Percentiles rank a stretch among this genome's conserved stretches.
phyloP scores from a whole-genome alignment of 176 grass and related monocot species.

The Hordeum marinum region DNA sequence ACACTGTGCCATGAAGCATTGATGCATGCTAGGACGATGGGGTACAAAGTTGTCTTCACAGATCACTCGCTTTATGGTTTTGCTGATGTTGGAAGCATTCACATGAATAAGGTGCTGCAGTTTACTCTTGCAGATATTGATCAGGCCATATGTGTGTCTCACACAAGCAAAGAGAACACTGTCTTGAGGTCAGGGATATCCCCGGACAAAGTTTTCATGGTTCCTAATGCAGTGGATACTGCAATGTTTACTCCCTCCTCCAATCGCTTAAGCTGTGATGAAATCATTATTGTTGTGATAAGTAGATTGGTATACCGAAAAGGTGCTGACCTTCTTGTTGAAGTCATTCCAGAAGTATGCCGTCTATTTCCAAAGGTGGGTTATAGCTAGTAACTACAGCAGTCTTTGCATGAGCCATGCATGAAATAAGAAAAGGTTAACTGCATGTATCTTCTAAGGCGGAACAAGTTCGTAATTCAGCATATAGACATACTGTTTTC shows the following conservation, averaged over 20 bases:
- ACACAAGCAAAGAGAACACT: slow-evolving; percentile 98
- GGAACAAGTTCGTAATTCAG: neutral
- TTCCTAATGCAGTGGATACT: slow-evolving; percentile 97
- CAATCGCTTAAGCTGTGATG: slow-evolving; percentile 53
- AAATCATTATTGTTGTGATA: slow-evolving; percentile 89
- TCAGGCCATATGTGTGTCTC: slow-evolving; percentile 90
- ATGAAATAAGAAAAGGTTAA: neutral
- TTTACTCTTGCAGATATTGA: slow-evolving; percentile 95
- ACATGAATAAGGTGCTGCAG: slow-evolving; percentile 99
- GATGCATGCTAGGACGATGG: slow-evolving; percentile 96
- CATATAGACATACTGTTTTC: slow-evolving; percentile 8
- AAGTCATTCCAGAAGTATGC: slow-evolving; percentile 96
- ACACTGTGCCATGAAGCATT: slow-evolving; percentile 88
- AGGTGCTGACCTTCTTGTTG: slow-evolving; percentile 91
- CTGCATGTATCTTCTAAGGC: neutral
- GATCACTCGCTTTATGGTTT: slow-evolving; percentile 98
- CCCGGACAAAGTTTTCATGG: slow-evolving; percentile 79
- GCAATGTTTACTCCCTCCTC: slow-evolving; percentile 86
- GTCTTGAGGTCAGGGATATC: slow-evolving; percentile 88
- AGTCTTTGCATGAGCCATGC: neutral
- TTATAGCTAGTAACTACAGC: slow-evolving; percentile 12
- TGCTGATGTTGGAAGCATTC: slow-evolving; percentile 90
- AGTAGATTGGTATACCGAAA: slow-evolving; percentile 95
- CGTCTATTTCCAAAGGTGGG: slow-evolving; percentile 83
- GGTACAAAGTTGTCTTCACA: slow-evolving; percentile 87